Conservation (phyloP, 164 flowering plant species). For the Platanus orientalis region DNA sequence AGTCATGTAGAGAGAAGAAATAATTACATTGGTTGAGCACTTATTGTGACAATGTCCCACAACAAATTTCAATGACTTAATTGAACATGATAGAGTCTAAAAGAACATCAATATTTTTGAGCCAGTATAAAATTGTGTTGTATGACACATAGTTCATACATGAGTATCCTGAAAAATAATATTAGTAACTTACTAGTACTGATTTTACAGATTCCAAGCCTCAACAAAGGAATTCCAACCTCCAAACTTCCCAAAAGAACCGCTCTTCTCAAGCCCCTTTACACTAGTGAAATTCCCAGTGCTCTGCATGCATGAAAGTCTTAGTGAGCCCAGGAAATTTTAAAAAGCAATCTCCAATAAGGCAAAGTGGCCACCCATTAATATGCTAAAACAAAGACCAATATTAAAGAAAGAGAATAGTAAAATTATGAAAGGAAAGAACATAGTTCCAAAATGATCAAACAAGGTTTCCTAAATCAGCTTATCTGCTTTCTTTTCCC, state of each 20-base stretch:
- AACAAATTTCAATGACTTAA: too few relatives aligned
- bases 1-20: too few relatives aligned
- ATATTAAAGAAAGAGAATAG: background rate
- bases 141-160: too few relatives aligned
- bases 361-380: background rate
- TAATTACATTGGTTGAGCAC: too few relatives aligned
- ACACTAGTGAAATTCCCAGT: constrained; percentile 30
- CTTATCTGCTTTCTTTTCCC: too few relatives aligned
- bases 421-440: background rate
- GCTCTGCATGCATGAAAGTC: constrained; percentile 27
- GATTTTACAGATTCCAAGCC: constrained; percentile 26
- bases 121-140: too few relatives aligned
- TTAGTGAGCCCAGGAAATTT: background rate
- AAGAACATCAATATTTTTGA: too few relatives aligned
- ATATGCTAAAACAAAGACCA: background rate
- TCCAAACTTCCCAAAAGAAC: constrained; percentile 24
- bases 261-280: constrained; percentile 24
- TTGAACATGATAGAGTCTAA: too few relatives aligned
- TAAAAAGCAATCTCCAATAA: background rate
- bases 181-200: too few relatives aligned
- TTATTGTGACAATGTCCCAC: too few relatives aligned
- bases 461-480: too few relatives aligned
- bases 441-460: background rate
- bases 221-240: constrained; percentile 32
- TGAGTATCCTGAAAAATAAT: too few relatives aligned